Percentiles rank a stretch among this genome's conserved stretches.
These are phyloP conservation scores for Periconia digitata DNA, from an alignment of 2,329 filamentous ascomycete species.

Conservation along the genomic window DNA sequence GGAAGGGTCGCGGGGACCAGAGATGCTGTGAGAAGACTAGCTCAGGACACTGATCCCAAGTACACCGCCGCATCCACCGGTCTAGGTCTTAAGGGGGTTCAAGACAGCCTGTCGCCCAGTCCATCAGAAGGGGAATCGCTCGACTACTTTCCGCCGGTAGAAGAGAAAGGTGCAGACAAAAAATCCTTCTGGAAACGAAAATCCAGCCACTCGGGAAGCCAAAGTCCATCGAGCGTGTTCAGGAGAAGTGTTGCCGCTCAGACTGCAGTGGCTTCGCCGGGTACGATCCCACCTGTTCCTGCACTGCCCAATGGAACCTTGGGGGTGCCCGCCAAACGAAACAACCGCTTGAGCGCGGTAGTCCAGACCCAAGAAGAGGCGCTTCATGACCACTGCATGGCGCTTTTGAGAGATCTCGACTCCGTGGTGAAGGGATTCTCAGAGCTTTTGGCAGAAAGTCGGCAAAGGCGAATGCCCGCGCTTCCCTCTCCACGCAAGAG, in stretches of 20 bases:
- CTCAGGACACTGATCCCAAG: constrained; percentile 77
- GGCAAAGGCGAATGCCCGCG: constrained; percentile 66
- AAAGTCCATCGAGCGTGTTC: constrained; percentile 47
- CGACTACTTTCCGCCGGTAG: constrained; percentile 56
- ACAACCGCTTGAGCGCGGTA: constrained; percentile 17
- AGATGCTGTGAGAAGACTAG: constrained; percentile 83
- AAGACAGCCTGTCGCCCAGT: constrained; percentile 40
- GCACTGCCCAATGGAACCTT: constrained; percentile 30
- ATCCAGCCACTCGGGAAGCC: constrained; percentile 56
- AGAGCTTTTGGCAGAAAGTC: constrained; percentile 73
- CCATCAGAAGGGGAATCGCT: constrained; percentile 51
- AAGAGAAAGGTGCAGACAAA: constrained; percentile 57
- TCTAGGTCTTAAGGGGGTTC: constrained; percentile 32
- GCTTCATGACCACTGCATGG: constrained; percentile 79
- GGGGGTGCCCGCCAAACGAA: constrained; percentile 41
- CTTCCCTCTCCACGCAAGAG: constrained; percentile 62
- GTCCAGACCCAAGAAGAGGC: constrained; percentile 59
- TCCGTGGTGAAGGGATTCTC: constrained; percentile 81
- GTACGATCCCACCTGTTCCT: constrained; percentile 38
- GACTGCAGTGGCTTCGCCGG: constrained; percentile 51
- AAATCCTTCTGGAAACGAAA: constrained; percentile 93
- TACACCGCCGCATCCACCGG: constrained; percentile 46
- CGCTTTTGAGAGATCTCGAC: constrained; percentile 83
- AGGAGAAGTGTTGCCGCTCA: constrained; percentile 57
- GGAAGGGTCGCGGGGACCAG: constrained; percentile 84